Conservation (phyloP, 2,329 filamentous ascomycete genomes). For the Sporothrix protearum region DNA sequence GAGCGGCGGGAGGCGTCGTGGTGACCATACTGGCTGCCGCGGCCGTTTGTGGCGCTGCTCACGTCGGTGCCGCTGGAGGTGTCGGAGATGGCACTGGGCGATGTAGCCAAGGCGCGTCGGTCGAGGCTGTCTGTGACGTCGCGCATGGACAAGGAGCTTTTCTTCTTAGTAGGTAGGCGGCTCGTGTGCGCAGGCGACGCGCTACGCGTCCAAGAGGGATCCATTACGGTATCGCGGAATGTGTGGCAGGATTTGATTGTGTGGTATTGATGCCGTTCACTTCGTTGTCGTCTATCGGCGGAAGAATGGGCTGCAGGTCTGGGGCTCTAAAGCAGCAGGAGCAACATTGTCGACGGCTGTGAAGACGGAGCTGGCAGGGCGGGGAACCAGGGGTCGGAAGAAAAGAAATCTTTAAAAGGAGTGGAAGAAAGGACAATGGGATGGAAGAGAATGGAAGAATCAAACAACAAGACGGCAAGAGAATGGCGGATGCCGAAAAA, state of each 20-base stretch:
- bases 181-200: slow-evolving; percentile 15
- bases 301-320: neutral
- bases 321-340: neutral
- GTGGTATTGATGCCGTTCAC: neutral
- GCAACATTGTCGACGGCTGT: slow-evolving; percentile 15
- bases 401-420: neutral
- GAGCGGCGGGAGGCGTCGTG: slow-evolving; percentile 27
- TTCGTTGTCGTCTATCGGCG: neutral
- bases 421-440: neutral
- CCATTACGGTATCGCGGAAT: neutral
- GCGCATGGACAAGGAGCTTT: slow-evolving; percentile 25
- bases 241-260: neutral
- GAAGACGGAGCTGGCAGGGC: neutral
- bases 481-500: neutral
- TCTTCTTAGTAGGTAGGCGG: slow-evolving; percentile 21
- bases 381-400: neutral
- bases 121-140: slow-evolving; percentile 20
- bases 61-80: slow-evolving; percentile 19
- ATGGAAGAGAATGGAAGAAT: too few relatives aligned
- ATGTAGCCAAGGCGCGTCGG: neutral
- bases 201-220: neutral
- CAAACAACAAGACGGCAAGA: neutral
- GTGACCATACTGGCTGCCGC: neutral
- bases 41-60: neutral
- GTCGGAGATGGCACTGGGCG: slow-evolving; percentile 24